phyloP scores from a whole-genome alignment of 148 eudicot genomes.

The Vaccinium vitisidaea region DNA sequence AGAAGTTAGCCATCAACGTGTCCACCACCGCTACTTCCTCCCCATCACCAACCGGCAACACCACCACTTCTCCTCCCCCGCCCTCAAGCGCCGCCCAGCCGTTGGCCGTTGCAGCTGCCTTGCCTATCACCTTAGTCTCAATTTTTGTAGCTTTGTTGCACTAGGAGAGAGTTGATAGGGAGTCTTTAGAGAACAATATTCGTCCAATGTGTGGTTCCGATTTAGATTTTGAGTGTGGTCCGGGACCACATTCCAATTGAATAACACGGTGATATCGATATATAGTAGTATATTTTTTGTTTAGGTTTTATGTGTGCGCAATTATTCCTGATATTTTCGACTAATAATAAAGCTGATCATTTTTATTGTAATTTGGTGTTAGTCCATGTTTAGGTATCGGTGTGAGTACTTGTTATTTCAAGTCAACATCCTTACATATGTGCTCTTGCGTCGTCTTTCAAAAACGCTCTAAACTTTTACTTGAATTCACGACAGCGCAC shows the following conservation, averaged over 20 bases:
- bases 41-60: background rate
- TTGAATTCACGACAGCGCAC: too few species aligned
- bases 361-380: background rate
- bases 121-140: conserved; percentile 19
- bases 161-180: background rate
- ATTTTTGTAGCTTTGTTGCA: conserved; percentile 13
- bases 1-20: conserved; percentile 48
- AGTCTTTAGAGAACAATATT: too few species aligned
- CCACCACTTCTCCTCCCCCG: conserved; percentile 15
- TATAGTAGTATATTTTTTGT: background rate
- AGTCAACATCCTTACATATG: background rate
- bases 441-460: too few species aligned
- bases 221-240: background rate
- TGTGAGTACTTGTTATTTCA: background rate
- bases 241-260: background rate
- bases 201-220: background rate
- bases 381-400: background rate
- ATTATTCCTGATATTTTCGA: background rate
- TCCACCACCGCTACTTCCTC: conserved; percentile 11
- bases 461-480: too few species aligned
- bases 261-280: background rate
- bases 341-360: background rate
- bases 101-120: background rate
- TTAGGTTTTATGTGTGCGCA: background rate
- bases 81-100: conserved; percentile 13